Conservation (phyloP, 768 basidiomycete species). For the Leccinum subgranulosum region DNA sequence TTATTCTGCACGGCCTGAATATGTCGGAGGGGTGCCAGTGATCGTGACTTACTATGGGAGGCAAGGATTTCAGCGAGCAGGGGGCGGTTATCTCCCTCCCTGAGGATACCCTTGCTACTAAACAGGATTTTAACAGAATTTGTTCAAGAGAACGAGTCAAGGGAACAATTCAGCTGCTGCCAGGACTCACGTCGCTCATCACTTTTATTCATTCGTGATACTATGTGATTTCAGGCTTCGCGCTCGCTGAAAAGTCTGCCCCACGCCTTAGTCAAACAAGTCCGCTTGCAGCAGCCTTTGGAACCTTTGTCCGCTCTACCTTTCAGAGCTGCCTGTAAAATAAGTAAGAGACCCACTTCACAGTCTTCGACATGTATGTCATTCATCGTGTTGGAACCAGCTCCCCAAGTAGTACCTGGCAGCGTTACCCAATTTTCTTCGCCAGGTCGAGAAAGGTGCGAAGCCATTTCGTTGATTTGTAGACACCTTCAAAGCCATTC, state of each 20-base stretch:
- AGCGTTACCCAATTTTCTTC: constrained; percentile 23
- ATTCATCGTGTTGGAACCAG: constrained; percentile 32
- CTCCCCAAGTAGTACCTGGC: constrained; percentile 34
- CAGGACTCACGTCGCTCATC: constrained; percentile 37
- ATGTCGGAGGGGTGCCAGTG: no score
- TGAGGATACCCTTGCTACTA: constrained; percentile 30
- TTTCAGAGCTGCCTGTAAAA: constrained; percentile 40
- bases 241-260: constrained; percentile 35
- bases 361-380: constrained; percentile 43
- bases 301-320: constrained; percentile 41
- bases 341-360: constrained; percentile 21
- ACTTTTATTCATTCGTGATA: constrained; percentile 30
- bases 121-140: constrained; percentile 15
- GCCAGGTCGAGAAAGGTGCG: constrained; percentile 36
- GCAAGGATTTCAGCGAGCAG: constrained; percentile 33
- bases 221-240: constrained; percentile 29
- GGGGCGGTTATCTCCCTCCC: constrained; percentile 32
- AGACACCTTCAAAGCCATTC: constrained; percentile 24
- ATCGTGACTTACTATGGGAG: constrained; percentile 30
- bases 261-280: background rate
- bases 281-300: constrained; percentile 39
- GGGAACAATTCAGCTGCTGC: background rate
- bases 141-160: constrained; percentile 8
- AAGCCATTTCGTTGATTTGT: constrained; percentile 37
- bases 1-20: no score